Evolutionary conservation across 2,329 filamentous ascomycete species (phyloP).

Genomic region (Colletotrichum higginsianum): DNA sequence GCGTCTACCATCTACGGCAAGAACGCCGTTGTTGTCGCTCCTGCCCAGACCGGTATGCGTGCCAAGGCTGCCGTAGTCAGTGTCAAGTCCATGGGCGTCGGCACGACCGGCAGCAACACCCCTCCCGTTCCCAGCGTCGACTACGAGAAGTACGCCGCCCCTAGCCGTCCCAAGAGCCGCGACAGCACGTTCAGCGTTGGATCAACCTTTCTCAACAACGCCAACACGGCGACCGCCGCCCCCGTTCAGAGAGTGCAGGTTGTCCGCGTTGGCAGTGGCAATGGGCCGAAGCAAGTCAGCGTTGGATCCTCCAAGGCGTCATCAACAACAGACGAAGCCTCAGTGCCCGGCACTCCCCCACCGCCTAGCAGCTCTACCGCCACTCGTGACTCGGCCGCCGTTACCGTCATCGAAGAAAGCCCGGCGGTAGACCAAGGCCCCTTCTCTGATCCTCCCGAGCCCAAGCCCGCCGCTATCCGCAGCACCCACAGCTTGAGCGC

Average conservation of each 20-base stretch:
- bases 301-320: constrained; percentile 52
- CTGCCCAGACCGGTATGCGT: constrained; percentile 88
- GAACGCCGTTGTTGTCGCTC: constrained; percentile 85
- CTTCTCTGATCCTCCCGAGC: constrained; percentile 69
- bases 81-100: constrained; percentile 80
- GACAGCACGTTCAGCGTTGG: constrained; percentile 76
- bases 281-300: constrained; percentile 60
- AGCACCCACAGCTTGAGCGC: constrained; percentile 67
- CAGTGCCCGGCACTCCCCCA: constrained; percentile 38
- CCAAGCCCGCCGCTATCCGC: constrained; percentile 47
- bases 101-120: constrained; percentile 66
- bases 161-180: constrained; percentile 65
- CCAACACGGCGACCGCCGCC: constrained; percentile 70
- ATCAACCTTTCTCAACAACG: constrained; percentile 77
- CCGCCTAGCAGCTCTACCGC: constrained; percentile 43
- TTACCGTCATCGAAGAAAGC: constrained; percentile 64
- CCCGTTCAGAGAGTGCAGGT: constrained; percentile 70
- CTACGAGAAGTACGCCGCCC: constrained; percentile 70
- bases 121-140: constrained; percentile 84
- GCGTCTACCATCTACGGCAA: constrained; percentile 96
- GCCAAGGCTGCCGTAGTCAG: constrained; percentile 94
- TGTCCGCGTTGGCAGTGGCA: constrained; percentile 68
- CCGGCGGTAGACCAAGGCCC: constrained; percentile 68
- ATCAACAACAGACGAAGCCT: constrained; percentile 36
- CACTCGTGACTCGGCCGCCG: constrained; percentile 58